phyloP scores from a whole-genome alignment of 352 stramenopile genomes.

The Pythium myriotylum region DNA sequence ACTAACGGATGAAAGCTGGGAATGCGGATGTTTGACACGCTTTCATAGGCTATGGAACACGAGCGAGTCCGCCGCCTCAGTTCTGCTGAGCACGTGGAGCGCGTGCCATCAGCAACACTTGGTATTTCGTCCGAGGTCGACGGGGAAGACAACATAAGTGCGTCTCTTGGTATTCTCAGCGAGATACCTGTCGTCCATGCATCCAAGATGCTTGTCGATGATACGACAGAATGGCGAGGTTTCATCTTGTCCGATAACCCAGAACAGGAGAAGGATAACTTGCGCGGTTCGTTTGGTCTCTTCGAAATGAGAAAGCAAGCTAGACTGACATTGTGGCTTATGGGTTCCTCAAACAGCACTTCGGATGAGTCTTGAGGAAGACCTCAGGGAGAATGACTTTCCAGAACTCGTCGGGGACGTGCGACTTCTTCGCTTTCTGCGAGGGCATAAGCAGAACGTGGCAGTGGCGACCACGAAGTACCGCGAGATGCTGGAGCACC shows the following conservation, averaged over 20 bases:
- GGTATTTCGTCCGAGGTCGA: not conserved
- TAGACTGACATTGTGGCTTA: too few relatives aligned
- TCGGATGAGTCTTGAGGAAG: slow-evolving; percentile 60
- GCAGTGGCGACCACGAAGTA: slow-evolving; percentile 59
- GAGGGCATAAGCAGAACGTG: slow-evolving; percentile 78
- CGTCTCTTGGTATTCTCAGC: slow-evolving; percentile 33
- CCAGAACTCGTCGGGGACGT: slow-evolving; percentile 61
- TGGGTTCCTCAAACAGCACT: slow-evolving; percentile 52
- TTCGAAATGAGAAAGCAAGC: too few relatives aligned
- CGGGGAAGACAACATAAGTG: not conserved
- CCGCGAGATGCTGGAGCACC: slow-evolving; percentile 64
- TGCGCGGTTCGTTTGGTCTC: slow-evolving; percentile 42
- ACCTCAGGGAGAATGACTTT: slow-evolving; percentile 51
- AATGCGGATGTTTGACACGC: too few relatives aligned
- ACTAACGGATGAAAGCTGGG: too few relatives aligned
- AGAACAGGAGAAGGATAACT: slow-evolving; percentile 59
- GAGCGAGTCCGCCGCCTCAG: slow-evolving; percentile 61
- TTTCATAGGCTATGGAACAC: slow-evolving; percentile 45
- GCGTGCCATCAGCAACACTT: slow-evolving; percentile 18
- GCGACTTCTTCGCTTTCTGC: slow-evolving; percentile 68
- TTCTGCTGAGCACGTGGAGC: slow-evolving; percentile 46
- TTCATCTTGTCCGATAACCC: slow-evolving; percentile 68
- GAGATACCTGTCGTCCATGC: slow-evolving; percentile 66
- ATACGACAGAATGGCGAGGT: slow-evolving; percentile 61
- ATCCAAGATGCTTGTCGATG: slow-evolving; percentile 64